Evolutionary conservation across 805 yeast genomes (phyloP), one percentile per base, ranked within the genome.

Genomic region (Komagataella mondaviorum): DNA sequence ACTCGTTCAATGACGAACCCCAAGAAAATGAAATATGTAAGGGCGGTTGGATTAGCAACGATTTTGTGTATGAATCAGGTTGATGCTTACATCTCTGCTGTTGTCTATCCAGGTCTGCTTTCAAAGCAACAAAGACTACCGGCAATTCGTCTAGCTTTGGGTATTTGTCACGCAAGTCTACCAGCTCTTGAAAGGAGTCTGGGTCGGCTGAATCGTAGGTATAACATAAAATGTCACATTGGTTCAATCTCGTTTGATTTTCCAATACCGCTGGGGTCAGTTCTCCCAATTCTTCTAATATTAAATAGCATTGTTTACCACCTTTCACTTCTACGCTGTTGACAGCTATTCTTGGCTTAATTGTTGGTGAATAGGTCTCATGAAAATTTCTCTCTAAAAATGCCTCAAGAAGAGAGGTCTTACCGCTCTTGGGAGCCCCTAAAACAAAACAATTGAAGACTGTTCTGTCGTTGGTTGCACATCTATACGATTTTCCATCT

Each of bases 181-280:
- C 83, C 50, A 90, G 68, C 61, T 86, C 81, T 51, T 89, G 86
- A 64, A 93, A 93, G 46, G 96, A 87, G 51, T 91, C 95, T 0
- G 99, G 97, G 61, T 93, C 97, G 0, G 96, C 83, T 0, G 97
- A 88, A 63, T 93, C 99, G 65, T 93, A 93, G 0, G 89, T 76
- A 60, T 86, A 75, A 64, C 98, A 93, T 1, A 93, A 63, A 2
- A 89, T 96, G 63, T 93, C 99, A 66, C 98, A 93, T 50, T 84
- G 85, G 51, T 85, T 87, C 7, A 91, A 64, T 50, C 88, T 74
- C 14, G 69, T 63, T 44, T 73, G 74, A 61, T 90, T 88, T 49
- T 81, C 91, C 22, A 91, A 63, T 3, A 89, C 79, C 0, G 93
- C 95, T 0, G 86, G 81, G 61, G 88, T 96, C 30, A 85, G 69